Percentiles rank a stretch among this genome's conserved stretches.
Conservation (phyloP, 345 rosid species). For the Heritiera littoralis region DNA sequence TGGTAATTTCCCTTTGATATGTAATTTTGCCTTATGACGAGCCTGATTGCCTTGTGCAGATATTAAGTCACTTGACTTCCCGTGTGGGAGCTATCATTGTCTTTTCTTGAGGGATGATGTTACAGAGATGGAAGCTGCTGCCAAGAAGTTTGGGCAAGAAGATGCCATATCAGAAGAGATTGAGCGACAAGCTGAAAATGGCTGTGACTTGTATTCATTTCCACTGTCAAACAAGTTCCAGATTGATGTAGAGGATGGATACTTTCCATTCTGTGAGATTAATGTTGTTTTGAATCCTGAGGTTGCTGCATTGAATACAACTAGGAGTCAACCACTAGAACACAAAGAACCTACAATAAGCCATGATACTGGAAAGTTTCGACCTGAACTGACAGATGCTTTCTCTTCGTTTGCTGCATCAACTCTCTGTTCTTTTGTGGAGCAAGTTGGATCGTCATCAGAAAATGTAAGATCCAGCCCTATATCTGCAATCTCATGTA, state of each 20-base stretch:
- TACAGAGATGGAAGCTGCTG: slow-evolving; percentile 77
- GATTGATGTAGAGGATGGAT: slow-evolving; percentile 50
- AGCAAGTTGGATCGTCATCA: slow-evolving; percentile 41
- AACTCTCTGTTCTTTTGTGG: slow-evolving; percentile 44
- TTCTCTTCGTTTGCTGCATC: slow-evolving; percentile 50
- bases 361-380: slow-evolving; percentile 23
- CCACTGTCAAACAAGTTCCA: slow-evolving; percentile 45
- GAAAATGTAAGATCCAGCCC: slow-evolving; percentile 53
- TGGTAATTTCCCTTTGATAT: not conserved
- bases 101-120: slow-evolving; percentile 81
- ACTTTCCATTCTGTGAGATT: slow-evolving; percentile 70
- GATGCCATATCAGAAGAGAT: slow-evolving; percentile 43
- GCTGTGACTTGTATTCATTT: slow-evolving; percentile 52
- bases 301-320: slow-evolving; percentile 19
- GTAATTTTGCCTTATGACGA: slow-evolving; percentile 17
- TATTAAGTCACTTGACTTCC: slow-evolving; percentile 52
- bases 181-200: slow-evolving; percentile 35
- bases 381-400: slow-evolving; percentile 29
- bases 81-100: slow-evolving; percentile 65
- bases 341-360: slow-evolving; percentile 26
- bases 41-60: slow-evolving; percentile 43
- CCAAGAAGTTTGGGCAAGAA: slow-evolving; percentile 73
- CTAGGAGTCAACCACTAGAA: slow-evolving; percentile 22
- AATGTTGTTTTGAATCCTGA: slow-evolving; percentile 36
- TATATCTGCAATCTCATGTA: slow-evolving; percentile 14